Conservation (phyloP, 1,139 yeast genomes). For the Pichia sp. region DNA sequence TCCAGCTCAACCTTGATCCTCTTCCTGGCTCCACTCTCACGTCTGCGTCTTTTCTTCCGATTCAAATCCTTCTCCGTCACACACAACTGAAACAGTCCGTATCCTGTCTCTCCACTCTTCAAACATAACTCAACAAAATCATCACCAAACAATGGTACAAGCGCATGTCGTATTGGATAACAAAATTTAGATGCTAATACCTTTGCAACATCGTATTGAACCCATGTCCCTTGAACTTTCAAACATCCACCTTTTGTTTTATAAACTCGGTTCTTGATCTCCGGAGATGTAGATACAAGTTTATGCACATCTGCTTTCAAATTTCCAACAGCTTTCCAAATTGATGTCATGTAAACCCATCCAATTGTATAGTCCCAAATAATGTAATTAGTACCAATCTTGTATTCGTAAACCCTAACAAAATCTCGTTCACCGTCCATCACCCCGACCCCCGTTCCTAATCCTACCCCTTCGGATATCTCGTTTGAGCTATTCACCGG, state of each 20-base stretch:
- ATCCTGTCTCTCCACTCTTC: conserved; percentile 58
- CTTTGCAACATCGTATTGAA: conserved; percentile 66
- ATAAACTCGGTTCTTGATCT: conserved; percentile 45
- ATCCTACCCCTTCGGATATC: no score
- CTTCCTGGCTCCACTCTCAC: neutral
- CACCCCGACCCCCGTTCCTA: neutral
- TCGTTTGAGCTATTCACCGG: no score
- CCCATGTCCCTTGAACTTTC: conserved; percentile 94
- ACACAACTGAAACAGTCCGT: conserved; percentile 51
- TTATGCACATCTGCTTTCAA: conserved; percentile 73
- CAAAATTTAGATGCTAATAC: conserved; percentile 70
- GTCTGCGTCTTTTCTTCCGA: conserved; percentile 11
- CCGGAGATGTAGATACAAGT: conserved; percentile 68
- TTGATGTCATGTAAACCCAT: conserved; percentile 82
- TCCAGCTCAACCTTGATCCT: no score
- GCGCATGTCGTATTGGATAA: conserved; percentile 65
- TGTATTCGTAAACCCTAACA: conserved; percentile 69
- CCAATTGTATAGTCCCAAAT: conserved; percentile 90
- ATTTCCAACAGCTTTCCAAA: conserved; percentile 80
- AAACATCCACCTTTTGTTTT: conserved; percentile 88
- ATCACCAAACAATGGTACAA: conserved; percentile 76
- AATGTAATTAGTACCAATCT: conserved; percentile 59
- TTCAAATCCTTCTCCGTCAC: conserved; percentile 25
- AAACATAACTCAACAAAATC: conserved; percentile 68
- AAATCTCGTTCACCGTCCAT: conserved; percentile 32